phyloP scores from a whole-genome alignment of 2,329 filamentous ascomycete genomes.

The Verticillium dahliae region DNA sequence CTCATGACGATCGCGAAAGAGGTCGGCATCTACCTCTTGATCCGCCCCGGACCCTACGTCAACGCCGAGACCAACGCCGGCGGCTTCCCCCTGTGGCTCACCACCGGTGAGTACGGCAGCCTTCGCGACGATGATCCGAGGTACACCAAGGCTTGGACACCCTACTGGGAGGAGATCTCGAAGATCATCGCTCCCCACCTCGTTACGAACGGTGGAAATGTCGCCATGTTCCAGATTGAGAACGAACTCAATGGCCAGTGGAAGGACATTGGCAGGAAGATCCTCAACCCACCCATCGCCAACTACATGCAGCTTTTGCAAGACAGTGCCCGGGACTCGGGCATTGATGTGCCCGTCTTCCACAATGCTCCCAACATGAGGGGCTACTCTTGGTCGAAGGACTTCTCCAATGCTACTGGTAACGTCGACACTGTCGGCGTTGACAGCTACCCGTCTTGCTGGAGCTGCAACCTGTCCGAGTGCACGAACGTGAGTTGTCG shows the following conservation, averaged over 20 bases:
- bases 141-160: conserved; percentile 46
- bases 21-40: conserved; percentile 31
- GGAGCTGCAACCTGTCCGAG: conserved; percentile 56
- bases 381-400: conserved; percentile 51
- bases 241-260: conserved; percentile 45
- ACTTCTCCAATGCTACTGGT: conserved; percentile 49
- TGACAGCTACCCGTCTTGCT: conserved; percentile 51
- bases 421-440: conserved; percentile 47
- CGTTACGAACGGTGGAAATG: conserved; percentile 50
- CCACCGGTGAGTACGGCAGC: conserved; percentile 50
- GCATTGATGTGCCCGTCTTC: conserved; percentile 51
- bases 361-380: conserved; percentile 54
- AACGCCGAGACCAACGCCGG: conserved; percentile 59
- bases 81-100: conserved; percentile 56
- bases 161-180: conserved; percentile 44
- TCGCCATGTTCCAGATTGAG: conserved; percentile 48
- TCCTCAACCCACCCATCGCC: conserved; percentile 39
- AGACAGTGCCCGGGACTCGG: conserved; percentile 43
- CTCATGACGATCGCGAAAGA: conserved; percentile 40
- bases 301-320: conserved; percentile 54
- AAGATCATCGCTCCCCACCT: conserved; percentile 44
- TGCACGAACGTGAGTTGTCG: conserved; percentile 37
- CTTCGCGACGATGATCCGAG: conserved; percentile 45
- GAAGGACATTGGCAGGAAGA: conserved; percentile 30
- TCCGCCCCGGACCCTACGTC: conserved; percentile 54